These are phyloP conservation scores for Phytopythium cucurbitacearum DNA, from an alignment of 352 stramenopile species.

Conservation along the genomic window DNA sequence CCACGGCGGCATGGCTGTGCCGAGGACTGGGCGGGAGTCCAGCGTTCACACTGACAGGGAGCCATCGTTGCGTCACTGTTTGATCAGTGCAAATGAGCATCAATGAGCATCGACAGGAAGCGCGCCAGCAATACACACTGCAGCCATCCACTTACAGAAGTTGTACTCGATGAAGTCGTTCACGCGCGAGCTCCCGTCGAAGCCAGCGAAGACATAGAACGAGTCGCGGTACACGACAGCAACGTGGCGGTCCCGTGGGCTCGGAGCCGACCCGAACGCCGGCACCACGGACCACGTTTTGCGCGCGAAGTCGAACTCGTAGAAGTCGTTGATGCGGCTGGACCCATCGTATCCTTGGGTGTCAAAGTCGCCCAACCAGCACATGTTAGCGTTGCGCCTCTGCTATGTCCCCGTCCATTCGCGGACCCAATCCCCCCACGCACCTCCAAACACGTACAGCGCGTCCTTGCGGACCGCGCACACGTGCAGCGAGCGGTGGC, in stretches of 20 bases:
- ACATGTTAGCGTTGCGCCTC: slow-evolving; percentile 17
- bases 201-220: slow-evolving; percentile 95
- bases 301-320: slow-evolving; percentile 89
- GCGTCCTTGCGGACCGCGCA: slow-evolving; percentile 88
- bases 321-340: slow-evolving; percentile 93
- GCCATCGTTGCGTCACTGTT: slow-evolving; percentile 80
- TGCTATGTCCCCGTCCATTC: slow-evolving; percentile 12
- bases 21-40: slow-evolving; percentile 89
- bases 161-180: slow-evolving; percentile 96
- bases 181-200: slow-evolving; percentile 89
- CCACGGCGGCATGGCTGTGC: slow-evolving; percentile 94
- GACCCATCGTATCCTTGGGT: slow-evolving; percentile 87
- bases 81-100: background rate
- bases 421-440: slow-evolving; percentile 1
- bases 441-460: slow-evolving; percentile 92
- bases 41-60: slow-evolving; percentile 58
- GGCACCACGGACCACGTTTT: slow-evolving; percentile 74
- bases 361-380: background rate
- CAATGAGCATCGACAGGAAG: background rate
- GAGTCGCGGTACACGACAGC: slow-evolving; percentile 91
- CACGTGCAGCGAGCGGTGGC: slow-evolving; percentile 92
- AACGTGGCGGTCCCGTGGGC: slow-evolving; percentile 92
- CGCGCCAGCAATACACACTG: background rate
- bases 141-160: slow-evolving; percentile 67
- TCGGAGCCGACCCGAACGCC: slow-evolving; percentile 66